Conservation (phyloP, 805 yeast species). For the Yarrowia phangngaensis region DNA sequence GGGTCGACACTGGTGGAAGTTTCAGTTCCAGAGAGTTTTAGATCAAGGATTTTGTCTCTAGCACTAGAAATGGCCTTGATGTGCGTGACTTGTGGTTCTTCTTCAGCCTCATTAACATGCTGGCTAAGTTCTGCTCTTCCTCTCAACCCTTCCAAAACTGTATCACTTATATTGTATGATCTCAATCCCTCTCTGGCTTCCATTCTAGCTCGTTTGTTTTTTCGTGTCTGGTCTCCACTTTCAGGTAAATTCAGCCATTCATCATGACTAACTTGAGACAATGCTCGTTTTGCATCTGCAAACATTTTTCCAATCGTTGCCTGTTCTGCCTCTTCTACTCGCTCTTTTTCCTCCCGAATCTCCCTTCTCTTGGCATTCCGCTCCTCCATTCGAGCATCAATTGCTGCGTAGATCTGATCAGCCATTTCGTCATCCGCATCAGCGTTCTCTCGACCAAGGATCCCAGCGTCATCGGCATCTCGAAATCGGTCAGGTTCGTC, state of each 20-base stretch:
- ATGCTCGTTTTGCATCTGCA: slow-evolving; percentile 60
- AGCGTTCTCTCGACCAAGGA: slow-evolving; percentile 32
- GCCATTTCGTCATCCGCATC: slow-evolving; percentile 74
- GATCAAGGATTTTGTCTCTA: slow-evolving; percentile 54
- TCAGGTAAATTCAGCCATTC: slow-evolving; percentile 86
- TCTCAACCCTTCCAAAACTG: slow-evolving; percentile 44
- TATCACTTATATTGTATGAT: slow-evolving; percentile 80
- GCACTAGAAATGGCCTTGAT: slow-evolving; percentile 59
- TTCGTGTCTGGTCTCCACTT: slow-evolving; percentile 78
- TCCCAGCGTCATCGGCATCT: slow-evolving; percentile 40
- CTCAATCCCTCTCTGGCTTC: slow-evolving; percentile 61
- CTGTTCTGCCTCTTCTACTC: slow-evolving; percentile 33
- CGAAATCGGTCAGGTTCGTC: slow-evolving; percentile 31
- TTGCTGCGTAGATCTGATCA: slow-evolving; percentile 57
- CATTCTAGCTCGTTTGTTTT: slow-evolving; percentile 67
- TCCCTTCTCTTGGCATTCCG: slow-evolving; percentile 35
- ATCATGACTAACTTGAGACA: slow-evolving; percentile 56
- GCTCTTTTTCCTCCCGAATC: slow-evolving; percentile 34
- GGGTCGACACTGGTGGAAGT: slow-evolving; percentile 39
- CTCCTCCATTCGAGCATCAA: slow-evolving; percentile 54
- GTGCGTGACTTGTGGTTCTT: slow-evolving; percentile 43
- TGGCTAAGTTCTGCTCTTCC: slow-evolving; percentile 36
- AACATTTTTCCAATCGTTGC: slow-evolving; percentile 52
- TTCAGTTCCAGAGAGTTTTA: slow-evolving; percentile 47
- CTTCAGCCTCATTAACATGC: slow-evolving; percentile 34